Conservation (phyloP, 1,284 basidiomycete genomes). For the Malassezia restricta region DNA sequence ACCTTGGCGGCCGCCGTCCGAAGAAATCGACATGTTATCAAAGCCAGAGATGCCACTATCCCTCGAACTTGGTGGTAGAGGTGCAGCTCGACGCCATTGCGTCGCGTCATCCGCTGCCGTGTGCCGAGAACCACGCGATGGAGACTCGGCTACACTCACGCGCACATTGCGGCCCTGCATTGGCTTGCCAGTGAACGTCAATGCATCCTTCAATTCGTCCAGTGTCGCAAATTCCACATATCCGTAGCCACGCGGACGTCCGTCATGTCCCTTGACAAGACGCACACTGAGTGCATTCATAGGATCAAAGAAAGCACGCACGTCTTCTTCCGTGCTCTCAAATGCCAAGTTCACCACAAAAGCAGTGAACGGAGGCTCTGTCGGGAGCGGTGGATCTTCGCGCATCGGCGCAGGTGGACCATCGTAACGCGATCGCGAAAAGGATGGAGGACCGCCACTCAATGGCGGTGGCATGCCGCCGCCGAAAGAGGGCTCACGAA, state of each 20-base stretch:
- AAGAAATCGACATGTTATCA: slow-evolving; percentile 37
- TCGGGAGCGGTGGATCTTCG: slow-evolving; percentile 88
- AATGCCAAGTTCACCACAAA: slow-evolving; percentile 92
- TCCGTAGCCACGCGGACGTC: slow-evolving; percentile 92
- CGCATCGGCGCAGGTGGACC: slow-evolving; percentile 49
- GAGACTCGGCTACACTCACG: slow-evolving; percentile 87
- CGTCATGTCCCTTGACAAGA: slow-evolving; percentile 73
- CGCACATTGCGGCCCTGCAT: slow-evolving; percentile 70
- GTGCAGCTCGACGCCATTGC: slow-evolving; percentile 77
- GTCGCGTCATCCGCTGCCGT: slow-evolving; percentile 49
- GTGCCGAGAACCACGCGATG: slow-evolving; percentile 39
- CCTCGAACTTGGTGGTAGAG: slow-evolving; percentile 49
- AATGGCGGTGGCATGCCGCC: slow-evolving; percentile 19
- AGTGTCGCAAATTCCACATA: slow-evolving; percentile 84
- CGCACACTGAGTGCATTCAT: slow-evolving; percentile 57
- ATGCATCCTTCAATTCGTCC: slow-evolving; percentile 69
- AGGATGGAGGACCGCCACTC: too few species aligned
- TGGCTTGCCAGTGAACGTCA: slow-evolving; percentile 36
- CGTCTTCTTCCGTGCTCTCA: slow-evolving; percentile 71
- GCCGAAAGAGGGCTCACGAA: slow-evolving; percentile 13
- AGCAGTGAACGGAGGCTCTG: slow-evolving; percentile 83
- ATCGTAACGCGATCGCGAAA: slow-evolving; percentile 18
- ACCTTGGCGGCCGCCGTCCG: slow-evolving; percentile 34
- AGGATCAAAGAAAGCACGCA: slow-evolving; percentile 57
- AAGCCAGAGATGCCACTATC: slow-evolving; percentile 24